These are phyloP conservation scores for Yamadazyma siamensis DNA, from an alignment of 1,139 yeast species.

Conservation along the genomic window DNA sequence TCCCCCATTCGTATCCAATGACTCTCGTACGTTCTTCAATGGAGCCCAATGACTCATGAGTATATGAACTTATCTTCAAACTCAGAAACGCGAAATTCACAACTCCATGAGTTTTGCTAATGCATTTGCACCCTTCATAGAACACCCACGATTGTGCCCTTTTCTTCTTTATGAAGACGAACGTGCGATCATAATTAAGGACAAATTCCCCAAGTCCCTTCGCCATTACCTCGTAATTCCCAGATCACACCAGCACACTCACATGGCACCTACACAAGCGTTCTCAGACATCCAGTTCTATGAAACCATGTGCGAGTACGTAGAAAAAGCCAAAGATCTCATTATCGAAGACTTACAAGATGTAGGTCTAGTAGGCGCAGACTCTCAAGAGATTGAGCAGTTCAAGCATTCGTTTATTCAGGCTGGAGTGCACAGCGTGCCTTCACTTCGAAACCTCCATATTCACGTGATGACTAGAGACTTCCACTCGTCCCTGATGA, in stretches of 20 bases:
- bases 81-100: background rate
- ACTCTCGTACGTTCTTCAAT: too few relatives aligned
- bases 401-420: constrained; percentile 39
- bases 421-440: constrained; percentile 68
- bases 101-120: constrained; percentile 29
- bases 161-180: constrained; percentile 44
- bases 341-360: constrained; percentile 33
- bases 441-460: constrained; percentile 68
- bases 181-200: constrained; percentile 54
- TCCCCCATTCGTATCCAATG: too few relatives aligned
- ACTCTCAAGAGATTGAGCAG: constrained; percentile 10
- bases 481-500: constrained; percentile 50
- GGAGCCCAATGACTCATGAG: too few relatives aligned
- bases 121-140: constrained; percentile 33
- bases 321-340: constrained; percentile 39
- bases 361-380: too few relatives aligned
- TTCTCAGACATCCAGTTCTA: constrained; percentile 34
- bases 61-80: too few relatives aligned
- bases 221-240: constrained; percentile 66
- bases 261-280: constrained; percentile 51
- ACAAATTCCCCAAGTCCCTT: constrained; percentile 61
- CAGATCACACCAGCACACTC: constrained; percentile 36
- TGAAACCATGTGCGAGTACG: constrained; percentile 29
- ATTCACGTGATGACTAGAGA: constrained; percentile 71
- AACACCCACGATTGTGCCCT: constrained; percentile 21